Conservation (phyloP, 2,329 filamentous ascomycete genomes). For the Curvularia hawaiiensis region DNA sequence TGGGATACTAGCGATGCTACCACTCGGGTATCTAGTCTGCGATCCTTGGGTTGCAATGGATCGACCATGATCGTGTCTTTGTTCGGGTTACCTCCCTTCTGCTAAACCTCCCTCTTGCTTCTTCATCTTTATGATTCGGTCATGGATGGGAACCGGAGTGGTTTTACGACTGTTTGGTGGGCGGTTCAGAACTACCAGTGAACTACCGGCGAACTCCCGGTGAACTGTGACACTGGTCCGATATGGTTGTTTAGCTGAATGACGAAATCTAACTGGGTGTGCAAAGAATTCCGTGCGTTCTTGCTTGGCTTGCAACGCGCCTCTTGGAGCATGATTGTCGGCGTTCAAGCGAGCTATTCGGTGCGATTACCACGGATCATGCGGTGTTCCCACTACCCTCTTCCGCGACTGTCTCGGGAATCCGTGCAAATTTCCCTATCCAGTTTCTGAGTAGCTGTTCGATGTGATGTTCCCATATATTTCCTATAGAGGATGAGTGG, state of each 20-base stretch:
- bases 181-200: neutral
- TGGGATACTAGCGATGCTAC: neutral
- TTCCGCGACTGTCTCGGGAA: constrained; percentile 7
- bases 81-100: neutral
- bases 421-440: constrained; percentile 4
- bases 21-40: neutral
- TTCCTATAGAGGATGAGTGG: neutral
- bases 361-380: constrained; percentile 3
- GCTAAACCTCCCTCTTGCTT: neutral
- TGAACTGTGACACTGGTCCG: neutral
- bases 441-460: constrained; percentile 4
- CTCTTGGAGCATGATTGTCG: neutral
- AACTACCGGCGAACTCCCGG: neutral
- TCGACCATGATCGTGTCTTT: neutral
- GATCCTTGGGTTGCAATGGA: neutral
- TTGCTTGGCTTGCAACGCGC: neutral
- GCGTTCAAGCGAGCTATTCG: constrained; percentile 2
- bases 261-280: neutral
- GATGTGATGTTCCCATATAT: neutral
- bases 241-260: neutral
- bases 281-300: neutral
- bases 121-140: neutral
- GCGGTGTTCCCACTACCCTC: neutral
- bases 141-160: neutral
- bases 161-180: neutral